Evolutionary conservation across 495 filamentous ascomycete species (phyloP), one percentile per base, ranked within the genome.

Genomic region (Aspergillus avenaceus): DNA sequence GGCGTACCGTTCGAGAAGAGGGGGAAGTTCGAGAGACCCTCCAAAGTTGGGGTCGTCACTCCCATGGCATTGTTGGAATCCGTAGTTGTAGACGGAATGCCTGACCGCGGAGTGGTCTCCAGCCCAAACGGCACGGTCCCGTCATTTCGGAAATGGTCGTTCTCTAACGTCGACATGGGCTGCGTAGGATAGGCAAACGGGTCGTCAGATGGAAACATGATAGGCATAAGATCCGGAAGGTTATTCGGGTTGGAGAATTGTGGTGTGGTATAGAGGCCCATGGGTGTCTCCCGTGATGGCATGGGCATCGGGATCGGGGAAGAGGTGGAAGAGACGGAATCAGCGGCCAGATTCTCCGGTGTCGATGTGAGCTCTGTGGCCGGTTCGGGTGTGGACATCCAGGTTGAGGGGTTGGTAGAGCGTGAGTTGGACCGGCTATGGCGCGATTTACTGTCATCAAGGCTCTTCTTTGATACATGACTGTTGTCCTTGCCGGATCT

Each of bases 171-270:
- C 2, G 77, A 85, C 71, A 91, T 80, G 2, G 90, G 88, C 59
- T 91, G 89, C 57, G 84, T 88, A 4, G 91, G 87, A 64, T 96
- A 97, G 0, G 85, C 89, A 50, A 96, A 92, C 0, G 91, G 89
- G 61, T 97, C 91, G 21, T 82, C 78, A 0, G 91, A 89, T 1
- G 91, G 86, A 55, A 97, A 97, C 90, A 97, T 96, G 67, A 96
- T 85, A 9, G 86, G 81, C 64, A 85, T 85, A 14, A 96, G 76
- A 62, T 93, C 88, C 12, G 86, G 78, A 18, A 95, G 65, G 21
- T 62, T 71, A 57, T 55, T 54, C 0, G 62, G 61, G 49, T 63
- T 70, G 12, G 53, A 58, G 41, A 66, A 66, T 34, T 61, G 65
- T 31, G 69, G 69, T 4, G 65, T 41, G 54, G 55, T 61, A 29